Evolutionary conservation across 148 eudicot species (phyloP).

Genomic region (Euryodendron excelsum): DNA sequence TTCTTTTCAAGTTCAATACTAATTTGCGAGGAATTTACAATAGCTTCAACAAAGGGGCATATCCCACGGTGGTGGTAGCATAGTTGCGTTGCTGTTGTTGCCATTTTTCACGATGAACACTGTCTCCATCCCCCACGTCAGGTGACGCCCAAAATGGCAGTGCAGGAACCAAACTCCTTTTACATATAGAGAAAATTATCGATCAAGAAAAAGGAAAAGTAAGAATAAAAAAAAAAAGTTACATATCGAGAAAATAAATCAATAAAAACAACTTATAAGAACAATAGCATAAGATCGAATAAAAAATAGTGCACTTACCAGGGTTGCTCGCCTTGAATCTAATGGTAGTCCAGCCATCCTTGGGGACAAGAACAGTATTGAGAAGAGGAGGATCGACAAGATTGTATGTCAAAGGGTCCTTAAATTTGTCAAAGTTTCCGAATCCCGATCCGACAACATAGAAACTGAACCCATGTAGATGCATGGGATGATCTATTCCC

Average conservation of each 20-base stretch:
- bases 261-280: no score
- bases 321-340: constrained; percentile 41
- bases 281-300: no score
- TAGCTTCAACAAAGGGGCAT: constrained; percentile 22
- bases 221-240: neutral
- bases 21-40: neutral
- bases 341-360: constrained; percentile 40
- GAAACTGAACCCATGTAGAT: constrained; percentile 40
- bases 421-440: constrained; percentile 36
- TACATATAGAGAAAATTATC: neutral
- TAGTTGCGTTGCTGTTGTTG: neutral
- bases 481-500: constrained; percentile 49
- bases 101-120: constrained; percentile 22
- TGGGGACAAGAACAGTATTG: constrained; percentile 33
- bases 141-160: constrained; percentile 22
- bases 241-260: no score
- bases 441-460: constrained; percentile 38
- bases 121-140: constrained; percentile 21
- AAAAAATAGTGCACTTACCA: no score
- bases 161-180: constrained; percentile 27
- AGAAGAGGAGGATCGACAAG: constrained; percentile 39
- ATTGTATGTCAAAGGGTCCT: no score
- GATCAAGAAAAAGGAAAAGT: neutral
- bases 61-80: constrained; percentile 15
- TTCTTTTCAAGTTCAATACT: no score